phyloP scores from a whole-genome alignment of 768 basidiomycete genomes.

The Suillus weaverae region DNA sequence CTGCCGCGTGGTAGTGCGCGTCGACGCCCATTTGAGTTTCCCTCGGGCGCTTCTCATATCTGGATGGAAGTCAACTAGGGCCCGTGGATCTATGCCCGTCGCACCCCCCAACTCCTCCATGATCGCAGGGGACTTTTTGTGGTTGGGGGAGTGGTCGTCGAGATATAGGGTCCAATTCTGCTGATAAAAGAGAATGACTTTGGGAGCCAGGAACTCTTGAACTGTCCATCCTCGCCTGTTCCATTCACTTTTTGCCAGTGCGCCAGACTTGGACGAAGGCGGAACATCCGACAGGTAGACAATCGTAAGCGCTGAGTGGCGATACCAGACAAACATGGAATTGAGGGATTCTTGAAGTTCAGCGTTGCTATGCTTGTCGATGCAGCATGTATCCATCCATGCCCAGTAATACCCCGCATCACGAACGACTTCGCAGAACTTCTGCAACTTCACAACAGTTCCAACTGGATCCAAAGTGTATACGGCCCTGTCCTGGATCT shows the following conservation, averaged over 20 bases:
- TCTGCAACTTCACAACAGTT: background rate
- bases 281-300: background rate
- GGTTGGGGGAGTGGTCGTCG: background rate
- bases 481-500: background rate
- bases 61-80: background rate
- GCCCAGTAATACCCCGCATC: background rate
- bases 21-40: background rate
- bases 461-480: background rate
- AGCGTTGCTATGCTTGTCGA: background rate
- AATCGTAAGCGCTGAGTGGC: background rate
- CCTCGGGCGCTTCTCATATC: background rate
- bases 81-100: background rate
- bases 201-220: background rate
- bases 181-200: background rate
- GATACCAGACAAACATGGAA: background rate
- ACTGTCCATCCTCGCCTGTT: background rate
- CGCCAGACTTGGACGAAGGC: background rate
- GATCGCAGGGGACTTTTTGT: background rate
- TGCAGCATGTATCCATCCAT: background rate
- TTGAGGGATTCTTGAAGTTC: background rate
- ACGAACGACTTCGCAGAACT: background rate
- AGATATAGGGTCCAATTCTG: background rate
- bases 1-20: background rate
- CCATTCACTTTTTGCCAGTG: background rate
- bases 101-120: background rate